phyloP scores from a whole-genome alignment of 176 grass and related monocot genomes.

The Pharus latifolius region DNA sequence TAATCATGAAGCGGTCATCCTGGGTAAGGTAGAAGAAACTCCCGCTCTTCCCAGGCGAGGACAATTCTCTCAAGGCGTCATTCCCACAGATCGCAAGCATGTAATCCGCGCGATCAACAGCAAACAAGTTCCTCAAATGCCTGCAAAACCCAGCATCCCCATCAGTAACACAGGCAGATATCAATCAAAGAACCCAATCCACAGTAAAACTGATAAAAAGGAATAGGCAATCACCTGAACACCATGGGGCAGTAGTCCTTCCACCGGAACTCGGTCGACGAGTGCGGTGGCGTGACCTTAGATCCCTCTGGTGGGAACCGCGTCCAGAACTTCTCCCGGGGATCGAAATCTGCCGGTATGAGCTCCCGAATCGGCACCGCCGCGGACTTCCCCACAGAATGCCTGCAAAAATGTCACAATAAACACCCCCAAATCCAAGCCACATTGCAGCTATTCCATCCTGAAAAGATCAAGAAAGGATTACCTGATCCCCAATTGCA shows the following conservation, averaged over 20 bases:
- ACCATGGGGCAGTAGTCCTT: conserved; percentile 90
- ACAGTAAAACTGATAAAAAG: background rate
- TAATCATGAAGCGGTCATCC: conserved; percentile 83
- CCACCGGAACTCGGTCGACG: conserved; percentile 59
- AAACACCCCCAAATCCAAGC: conserved; percentile 3
- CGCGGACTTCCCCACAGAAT: conserved; percentile 61
- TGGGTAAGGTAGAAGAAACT: conserved; percentile 90
- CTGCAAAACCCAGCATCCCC: conserved; percentile 19
- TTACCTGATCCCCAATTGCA: conserved; percentile 90
- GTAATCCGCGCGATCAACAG: conserved; percentile 74
- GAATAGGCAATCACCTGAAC: conserved; percentile 41
- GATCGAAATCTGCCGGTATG: conserved; percentile 36
- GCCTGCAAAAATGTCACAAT: conserved; percentile 30
- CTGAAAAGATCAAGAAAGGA: background rate
- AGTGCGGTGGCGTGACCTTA: conserved; percentile 67
- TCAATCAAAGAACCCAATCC: background rate
- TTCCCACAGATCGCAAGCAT: conserved; percentile 80
- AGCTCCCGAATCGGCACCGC: conserved; percentile 42
- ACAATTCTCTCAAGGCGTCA: conserved; percentile 68
- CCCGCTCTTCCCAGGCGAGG: conserved; percentile 79
- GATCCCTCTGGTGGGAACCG: conserved; percentile 72
- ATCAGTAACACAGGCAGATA: conserved; percentile 6
- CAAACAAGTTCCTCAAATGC: conserved; percentile 67
- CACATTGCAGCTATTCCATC: background rate
- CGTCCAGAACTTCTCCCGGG: conserved; percentile 71